These are phyloP conservation scores for Cicer judaicum DNA, from an alignment of 306 rosid genomes.

Conservation along the genomic window DNA sequence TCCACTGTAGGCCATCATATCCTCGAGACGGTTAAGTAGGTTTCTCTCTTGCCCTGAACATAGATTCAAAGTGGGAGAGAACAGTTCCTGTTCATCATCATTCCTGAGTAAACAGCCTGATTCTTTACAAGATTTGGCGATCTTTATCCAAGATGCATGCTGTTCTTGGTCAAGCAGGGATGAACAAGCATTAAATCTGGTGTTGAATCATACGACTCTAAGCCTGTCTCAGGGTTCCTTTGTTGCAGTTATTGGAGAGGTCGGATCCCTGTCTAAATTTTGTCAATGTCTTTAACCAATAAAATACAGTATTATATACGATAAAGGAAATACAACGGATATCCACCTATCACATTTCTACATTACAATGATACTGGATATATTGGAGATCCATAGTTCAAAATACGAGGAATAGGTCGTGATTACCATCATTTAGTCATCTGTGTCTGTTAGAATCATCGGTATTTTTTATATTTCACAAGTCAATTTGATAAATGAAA, in stretches of 20 bases:
- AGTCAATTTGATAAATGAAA: conserved; percentile 33
- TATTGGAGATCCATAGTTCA: conserved; percentile 28
- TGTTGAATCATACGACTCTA: conserved; percentile 67
- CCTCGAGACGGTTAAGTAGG: conserved; percentile 77
- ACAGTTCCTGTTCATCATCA: conserved; percentile 48
- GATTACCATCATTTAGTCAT: conserved; percentile 32
- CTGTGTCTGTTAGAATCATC: conserved; percentile 19
- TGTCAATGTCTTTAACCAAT: conserved; percentile 23
- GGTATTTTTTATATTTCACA: conserved; percentile 6
- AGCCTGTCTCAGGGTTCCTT: conserved; percentile 74
- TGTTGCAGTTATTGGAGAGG: conserved; percentile 91
- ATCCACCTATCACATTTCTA: conserved; percentile 13
- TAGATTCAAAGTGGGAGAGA: conserved; percentile 51
- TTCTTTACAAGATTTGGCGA: conserved; percentile 57
- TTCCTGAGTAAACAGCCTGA: conserved; percentile 51
- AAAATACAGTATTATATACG: conserved; percentile 12
- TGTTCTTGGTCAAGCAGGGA: conserved; percentile 87
- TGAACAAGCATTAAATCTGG: conserved; percentile 58
- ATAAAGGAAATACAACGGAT: conserved; percentile 20
- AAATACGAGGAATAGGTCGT: not conserved
- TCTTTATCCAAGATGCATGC: conserved; percentile 64
- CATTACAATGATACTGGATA: conserved; percentile 12
- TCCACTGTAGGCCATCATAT: conserved; percentile 70
- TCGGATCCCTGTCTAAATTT: conserved; percentile 46
- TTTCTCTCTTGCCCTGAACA: conserved; percentile 77